Base-by-base conservation (phyloP, 1,284 basidiomycete genomes). In the Ceratobasidium sp. region DNA sequence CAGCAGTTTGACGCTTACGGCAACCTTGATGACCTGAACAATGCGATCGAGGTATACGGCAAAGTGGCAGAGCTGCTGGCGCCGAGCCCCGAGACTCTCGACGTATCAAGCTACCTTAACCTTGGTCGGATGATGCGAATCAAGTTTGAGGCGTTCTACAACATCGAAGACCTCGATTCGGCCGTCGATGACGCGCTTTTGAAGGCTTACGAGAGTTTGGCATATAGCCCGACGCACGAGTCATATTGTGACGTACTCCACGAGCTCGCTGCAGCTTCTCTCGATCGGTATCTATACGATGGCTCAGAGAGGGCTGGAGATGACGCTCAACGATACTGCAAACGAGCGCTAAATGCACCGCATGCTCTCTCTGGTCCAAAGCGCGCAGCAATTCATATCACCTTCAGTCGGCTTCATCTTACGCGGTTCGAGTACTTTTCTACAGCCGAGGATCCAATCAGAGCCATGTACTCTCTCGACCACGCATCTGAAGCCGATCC, bases 121-220 rank as follows among this genome's bases (percentile, higher is more conserved):
- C 64, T 67, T 6, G 64, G 64, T 26, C 64, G 64, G 23, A 67
- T 67, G 64, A 44, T 67, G 64, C 64, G 64, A 46, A 44, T 67
- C 64, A 67, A 67, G 64, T 67, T 67, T 26, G 64, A 67, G 64
- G 44, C 64, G 13, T 67, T 46, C 23, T n/a, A 67, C 64, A 44
- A 67, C 13, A 67, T 67, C 20, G 18, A 40, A 49, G 64, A 67
- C 64, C 42, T 67, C n/a, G 64, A 67, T 5, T 9, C 64, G 40
- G 64, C 64, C 20, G 49, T 67, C 64, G 40, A 67, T 23, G 44
- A 67, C 28, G 26, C 64, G 40, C 64, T 67, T 10, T 23, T 67
- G 44, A 67, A 49, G 64, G 64, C 64, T 23, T 26, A 46, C 20
- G 64, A 46, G 13, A 26, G 44, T 1, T 3, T 67, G n/a, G 23